Base-by-base conservation (phyloP, 371 early-diverging fungal species). In the Mortierella sp. region DNA sequence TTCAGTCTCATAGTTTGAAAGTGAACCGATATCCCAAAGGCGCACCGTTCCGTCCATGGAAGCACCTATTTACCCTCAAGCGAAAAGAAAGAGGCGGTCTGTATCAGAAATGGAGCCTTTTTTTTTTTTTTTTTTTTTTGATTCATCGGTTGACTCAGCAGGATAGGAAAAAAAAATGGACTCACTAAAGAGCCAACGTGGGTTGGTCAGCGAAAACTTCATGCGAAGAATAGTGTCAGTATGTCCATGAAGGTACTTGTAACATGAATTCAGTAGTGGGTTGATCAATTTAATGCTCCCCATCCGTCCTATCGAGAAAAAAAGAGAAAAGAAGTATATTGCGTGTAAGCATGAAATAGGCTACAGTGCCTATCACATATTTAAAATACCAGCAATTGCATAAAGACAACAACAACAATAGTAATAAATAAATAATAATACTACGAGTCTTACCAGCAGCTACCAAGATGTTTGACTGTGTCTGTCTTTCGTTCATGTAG, bases 251-350 rank as follows among this genome's bases (percentile, higher is more conserved):
- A 89, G 66, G 60, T 86, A 85, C 12, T 84, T 83, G 66, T 85
- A 89, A 52, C 88, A 88, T 18, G 84, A 82, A 51, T 84, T 84
- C 60, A 86, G 87, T 6, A 83, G 64, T 4, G 87, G 84, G 55
- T 87, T 84, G 18, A 89, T 62, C 48, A 89, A 60, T 44, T 89
- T 89, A 77, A 89, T 85, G 30, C 88, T 86, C 1, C 88, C 88
- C 15, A 89, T 61, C 5, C 84, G 75, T 12, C 87, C 84, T 75
- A 23, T 28, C 19, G 48, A 15, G 16, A 16, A 19, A 29, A 26
- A 62, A 19, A 21, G 2, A 2, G 12, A 48, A 19, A 37, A 7
- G 16, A 16, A 25, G 7, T 3, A 15, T 67, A 45, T 67, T 25
- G 29, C 12, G 23, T 46, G 29, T 18, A 4, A 60, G 44, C 18